Percentiles rank a stretch among this genome's conserved stretches.
Evolutionary conservation across 305 asterid species (phyloP).

Genomic region (Solanum hybrid): DNA sequence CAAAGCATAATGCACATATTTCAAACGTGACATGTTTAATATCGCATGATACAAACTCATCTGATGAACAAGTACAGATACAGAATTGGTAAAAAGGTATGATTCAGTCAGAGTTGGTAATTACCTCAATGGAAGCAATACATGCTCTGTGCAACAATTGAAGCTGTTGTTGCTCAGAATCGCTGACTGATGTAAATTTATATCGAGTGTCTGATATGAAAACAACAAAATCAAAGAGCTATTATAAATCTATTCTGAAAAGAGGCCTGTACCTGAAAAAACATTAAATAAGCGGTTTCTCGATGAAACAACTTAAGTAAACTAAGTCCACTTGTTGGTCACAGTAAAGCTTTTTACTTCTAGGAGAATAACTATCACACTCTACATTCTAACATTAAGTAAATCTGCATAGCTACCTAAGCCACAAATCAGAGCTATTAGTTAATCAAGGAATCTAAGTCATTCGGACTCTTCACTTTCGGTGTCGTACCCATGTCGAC

Average conservation of each 20-base stretch:
- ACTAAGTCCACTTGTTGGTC: background rate
- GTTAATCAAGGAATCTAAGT: background rate
- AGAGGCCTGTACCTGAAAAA: background rate
- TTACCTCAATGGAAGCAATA: background rate
- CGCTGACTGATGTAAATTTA: background rate
- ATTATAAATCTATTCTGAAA: background rate
- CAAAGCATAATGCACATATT: background rate
- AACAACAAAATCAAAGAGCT: background rate
- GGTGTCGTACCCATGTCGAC: background rate
- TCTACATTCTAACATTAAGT: background rate
- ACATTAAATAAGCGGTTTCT: background rate
- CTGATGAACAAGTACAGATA: background rate
- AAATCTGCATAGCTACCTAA: background rate
- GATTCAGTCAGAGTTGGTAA: background rate
- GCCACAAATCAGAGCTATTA: background rate
- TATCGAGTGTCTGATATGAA: background rate
- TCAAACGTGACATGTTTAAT: background rate
- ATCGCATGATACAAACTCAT: background rate
- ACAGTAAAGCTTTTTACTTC: background rate
- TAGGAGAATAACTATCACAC: background rate
- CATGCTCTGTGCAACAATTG: background rate
- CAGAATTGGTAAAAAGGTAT: background rate
- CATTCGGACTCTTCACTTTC: background rate
- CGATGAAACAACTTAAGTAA: background rate
- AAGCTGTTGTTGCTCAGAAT: background rate